These are phyloP conservation scores for Ceratocystis alfenasii DNA, from an alignment of 2,329 filamentous ascomycete species.

Conservation along the genomic window DNA sequence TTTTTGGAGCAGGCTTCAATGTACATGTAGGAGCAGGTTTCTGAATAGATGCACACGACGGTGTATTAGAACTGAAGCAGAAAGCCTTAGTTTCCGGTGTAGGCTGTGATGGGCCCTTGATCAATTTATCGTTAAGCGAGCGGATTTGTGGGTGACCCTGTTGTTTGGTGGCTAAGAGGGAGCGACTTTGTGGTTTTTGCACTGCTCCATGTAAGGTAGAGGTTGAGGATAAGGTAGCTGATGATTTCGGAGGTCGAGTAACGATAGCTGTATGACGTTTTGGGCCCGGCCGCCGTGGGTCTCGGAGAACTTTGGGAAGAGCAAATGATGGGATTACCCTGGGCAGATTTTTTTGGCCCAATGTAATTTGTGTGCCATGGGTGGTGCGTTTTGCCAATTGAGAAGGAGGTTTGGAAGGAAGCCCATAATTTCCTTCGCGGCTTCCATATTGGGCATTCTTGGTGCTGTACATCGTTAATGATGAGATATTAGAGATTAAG, in stretches of 20 bases:
- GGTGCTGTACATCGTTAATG: not conserved
- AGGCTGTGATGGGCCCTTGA: too few relatives aligned
- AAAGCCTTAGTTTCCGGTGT: too few relatives aligned
- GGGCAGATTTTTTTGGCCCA: not conserved
- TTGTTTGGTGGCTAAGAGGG: too few relatives aligned
- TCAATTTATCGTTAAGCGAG: too few relatives aligned
- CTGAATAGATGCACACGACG: too few relatives aligned
- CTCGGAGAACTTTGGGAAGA: not conserved
- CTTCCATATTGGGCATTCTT: not conserved
- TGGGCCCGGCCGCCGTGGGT: not conserved
- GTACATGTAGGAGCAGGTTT: too few relatives aligned
- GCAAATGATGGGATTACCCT: not conserved
- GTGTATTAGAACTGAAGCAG: too few relatives aligned
- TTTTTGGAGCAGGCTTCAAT: too few relatives aligned
- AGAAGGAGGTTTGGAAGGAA: not conserved
- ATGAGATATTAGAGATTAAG: too few relatives aligned
- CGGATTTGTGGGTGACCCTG: too few relatives aligned
- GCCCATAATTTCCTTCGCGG: not conserved
- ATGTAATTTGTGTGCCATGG: not conserved
- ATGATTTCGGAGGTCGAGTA: not conserved
- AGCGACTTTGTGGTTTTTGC: too few relatives aligned
- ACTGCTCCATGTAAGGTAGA: not conserved
- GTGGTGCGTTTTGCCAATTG: not conserved
- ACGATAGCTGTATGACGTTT: not conserved
- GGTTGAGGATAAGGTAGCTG: not conserved